A percentile compares a stretch with the other conserved stretches of the same genome.
These are phyloP conservation scores for Cyamopsis tetragonoloba DNA, from an alignment of 306 rosid genomes.

Conservation along the genomic window DNA sequence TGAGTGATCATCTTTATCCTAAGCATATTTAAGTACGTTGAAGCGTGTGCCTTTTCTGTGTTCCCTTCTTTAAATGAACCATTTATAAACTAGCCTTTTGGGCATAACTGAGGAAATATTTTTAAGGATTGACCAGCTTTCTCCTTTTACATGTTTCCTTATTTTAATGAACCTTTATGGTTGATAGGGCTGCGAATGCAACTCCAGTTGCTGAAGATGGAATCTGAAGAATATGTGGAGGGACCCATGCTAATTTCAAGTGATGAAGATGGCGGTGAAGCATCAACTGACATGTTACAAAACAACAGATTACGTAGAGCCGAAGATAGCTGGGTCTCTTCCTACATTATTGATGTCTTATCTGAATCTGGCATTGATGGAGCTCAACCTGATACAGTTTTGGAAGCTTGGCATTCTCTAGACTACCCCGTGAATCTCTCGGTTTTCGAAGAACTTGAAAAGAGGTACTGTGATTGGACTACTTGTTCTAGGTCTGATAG, in stretches of 20 bases:
- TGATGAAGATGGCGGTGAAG: slow-evolving; percentile 74
- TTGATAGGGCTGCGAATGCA: slow-evolving; percentile 85
- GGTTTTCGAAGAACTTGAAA: slow-evolving; percentile 68
- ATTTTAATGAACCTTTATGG: slow-evolving; percentile 1
- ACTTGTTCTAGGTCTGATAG: slow-evolving; percentile 60
- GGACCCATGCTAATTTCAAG: slow-evolving; percentile 57
- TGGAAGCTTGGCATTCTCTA: slow-evolving; percentile 52
- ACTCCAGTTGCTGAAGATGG: slow-evolving; percentile 84
- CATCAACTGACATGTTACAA: slow-evolving; percentile 20
- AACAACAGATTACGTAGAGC: slow-evolving; percentile 24
- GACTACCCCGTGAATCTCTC: slow-evolving; percentile 63
- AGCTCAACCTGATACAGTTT: slow-evolving; percentile 29
- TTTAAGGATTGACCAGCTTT: too few relatives aligned
- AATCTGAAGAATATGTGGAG: slow-evolving; percentile 62
- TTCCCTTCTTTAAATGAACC: slow-evolving; percentile 6
- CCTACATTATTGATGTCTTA: slow-evolving; percentile 56
- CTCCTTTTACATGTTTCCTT: not conserved
- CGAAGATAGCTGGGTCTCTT: slow-evolving; percentile 64
- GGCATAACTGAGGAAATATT: too few relatives aligned
- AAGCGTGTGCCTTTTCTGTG: not conserved
- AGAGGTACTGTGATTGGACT: slow-evolving; percentile 44
- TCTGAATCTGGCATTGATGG: slow-evolving; percentile 47
- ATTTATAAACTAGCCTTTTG: too few relatives aligned
- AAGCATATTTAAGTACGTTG: not conserved
- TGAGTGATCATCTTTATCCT: not conserved